Conservation (phyloP, 805 yeast genomes). For the Candida pini region DNA sequence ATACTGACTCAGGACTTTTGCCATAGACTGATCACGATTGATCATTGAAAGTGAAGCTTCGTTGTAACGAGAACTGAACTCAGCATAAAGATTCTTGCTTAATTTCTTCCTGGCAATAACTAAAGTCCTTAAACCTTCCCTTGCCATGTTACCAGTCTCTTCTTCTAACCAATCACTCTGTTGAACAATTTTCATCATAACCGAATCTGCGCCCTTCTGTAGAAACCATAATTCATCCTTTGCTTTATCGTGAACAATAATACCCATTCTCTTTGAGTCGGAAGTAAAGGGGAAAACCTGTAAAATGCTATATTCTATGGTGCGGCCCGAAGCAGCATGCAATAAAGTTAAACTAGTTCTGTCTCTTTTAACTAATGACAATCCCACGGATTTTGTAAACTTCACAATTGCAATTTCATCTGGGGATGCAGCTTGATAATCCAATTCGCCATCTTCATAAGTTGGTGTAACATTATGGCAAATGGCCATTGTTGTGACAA, state of each 20-base stretch:
- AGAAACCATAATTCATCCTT: slow-evolving; percentile 77
- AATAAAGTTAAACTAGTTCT: slow-evolving; percentile 64
- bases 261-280: slow-evolving; percentile 95
- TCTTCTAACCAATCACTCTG: slow-evolving; percentile 95
- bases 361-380: slow-evolving; percentile 76
- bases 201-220: slow-evolving; percentile 95
- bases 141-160: slow-evolving; percentile 95
- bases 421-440: slow-evolving; percentile 97
- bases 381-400: slow-evolving; percentile 82
- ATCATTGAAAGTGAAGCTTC: slow-evolving; percentile 75
- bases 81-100: slow-evolving; percentile 45
- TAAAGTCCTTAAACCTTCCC: slow-evolving; percentile 94
- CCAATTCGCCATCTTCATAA: slow-evolving; percentile 63
- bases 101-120: slow-evolving; percentile 87
- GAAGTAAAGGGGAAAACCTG: slow-evolving; percentile 93
- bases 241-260: slow-evolving; percentile 59
- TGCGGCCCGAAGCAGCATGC: slow-evolving; percentile 52
- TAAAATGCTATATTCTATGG: slow-evolving; percentile 57
- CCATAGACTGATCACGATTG: slow-evolving; percentile 73
- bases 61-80: slow-evolving; percentile 58
- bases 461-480: slow-evolving; percentile 98
- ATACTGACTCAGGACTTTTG: slow-evolving; percentile 56
- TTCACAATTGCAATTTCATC: slow-evolving; percentile 97
- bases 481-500: slow-evolving; percentile 77
- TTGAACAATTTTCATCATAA: slow-evolving; percentile 79